Conservation (phyloP, 352 stramenopile species). For the Chrysophaeum taylorii region DNA sequence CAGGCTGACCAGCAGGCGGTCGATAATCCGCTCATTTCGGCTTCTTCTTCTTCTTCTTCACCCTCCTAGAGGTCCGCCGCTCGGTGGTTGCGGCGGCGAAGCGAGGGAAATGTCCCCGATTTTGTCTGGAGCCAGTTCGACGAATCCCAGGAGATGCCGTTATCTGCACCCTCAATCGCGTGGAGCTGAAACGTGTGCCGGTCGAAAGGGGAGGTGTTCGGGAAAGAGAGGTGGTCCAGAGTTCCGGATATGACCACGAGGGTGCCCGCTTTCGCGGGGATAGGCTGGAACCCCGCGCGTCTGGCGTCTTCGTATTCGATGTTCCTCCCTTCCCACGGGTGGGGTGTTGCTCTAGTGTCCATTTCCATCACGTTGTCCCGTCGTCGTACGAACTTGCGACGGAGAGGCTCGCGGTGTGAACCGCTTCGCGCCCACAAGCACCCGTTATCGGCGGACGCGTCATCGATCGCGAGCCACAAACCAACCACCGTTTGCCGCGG, state of each 20-base stretch:
- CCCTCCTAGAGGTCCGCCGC: no score
- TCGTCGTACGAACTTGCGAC: constrained; percentile 52
- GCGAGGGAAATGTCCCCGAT: background rate
- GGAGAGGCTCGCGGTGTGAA: constrained; percentile 69
- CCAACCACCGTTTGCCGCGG: constrained; percentile 81
- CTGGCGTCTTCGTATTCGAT: constrained; percentile 45
- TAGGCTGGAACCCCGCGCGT: constrained; percentile 37
- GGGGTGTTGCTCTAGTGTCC: constrained; percentile 33
- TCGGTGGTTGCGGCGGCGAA: background rate
- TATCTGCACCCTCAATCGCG: constrained; percentile 74
- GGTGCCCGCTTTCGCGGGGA: constrained; percentile 78
- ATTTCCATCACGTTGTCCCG: background rate
- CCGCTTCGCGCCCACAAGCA: constrained; percentile 80
- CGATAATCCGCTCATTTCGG: no score
- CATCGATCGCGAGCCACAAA: constrained; percentile 87
- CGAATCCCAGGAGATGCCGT: constrained; percentile 31
- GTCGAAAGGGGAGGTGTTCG: constrained; percentile 70
- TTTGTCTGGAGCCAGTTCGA: constrained; percentile 9
- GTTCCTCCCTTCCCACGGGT: constrained; percentile 4
- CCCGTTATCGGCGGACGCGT: constrained; percentile 83
- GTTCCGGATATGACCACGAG: constrained; percentile 77
- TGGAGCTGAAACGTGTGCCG: constrained; percentile 91
- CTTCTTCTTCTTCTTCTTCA: no score
- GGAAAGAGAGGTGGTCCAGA: constrained; percentile 84
- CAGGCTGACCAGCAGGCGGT: no score